Evolutionary conservation across 345 rosid species (phyloP), one percentile per base, ranked within the genome.

Genomic region (Lenwebbia sp.): DNA sequence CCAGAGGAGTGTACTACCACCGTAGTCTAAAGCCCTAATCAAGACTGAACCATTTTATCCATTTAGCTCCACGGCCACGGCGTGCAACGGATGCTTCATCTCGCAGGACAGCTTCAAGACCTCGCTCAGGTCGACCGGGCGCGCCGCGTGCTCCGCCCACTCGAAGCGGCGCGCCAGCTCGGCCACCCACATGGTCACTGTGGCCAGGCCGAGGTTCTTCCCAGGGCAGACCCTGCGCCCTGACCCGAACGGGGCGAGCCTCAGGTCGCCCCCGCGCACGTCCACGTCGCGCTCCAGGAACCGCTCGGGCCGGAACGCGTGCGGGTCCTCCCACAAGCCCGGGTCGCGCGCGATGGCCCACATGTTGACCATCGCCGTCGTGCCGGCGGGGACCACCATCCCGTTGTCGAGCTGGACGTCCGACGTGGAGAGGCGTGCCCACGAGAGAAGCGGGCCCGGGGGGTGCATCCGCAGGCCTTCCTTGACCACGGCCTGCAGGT

Each of bases 311-410:
- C 82, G 85, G 70, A 94, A 96, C 86, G 86, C 87, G 1, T 84
- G 76, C 5, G 99, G 98, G 50, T 94, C 87, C 23, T 84, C 86
- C 99, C 99, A 96, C 54, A 94, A 91, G 9, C 23, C 44, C 0
- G 93, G 90, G 88, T 95, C 98, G 85, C 94, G 98, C 2, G 97
- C 90, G 57, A 96, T 96, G 76, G 99, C 99, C 99, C 99, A 96
- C 99, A 96, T 96, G 94, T 96, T 96, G 85, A 95, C 93, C 98
- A 96, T 95, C 1, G 99, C 99, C 2, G 97, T 95, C 8, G 99
- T 96, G 53, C 92, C 89, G 84, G 93, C 90, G 4, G 99, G 99
- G 33, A 96, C 50, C 60, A 93, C 60, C 95, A 95, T 93, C 54
- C 97, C 98, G 88, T 96, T 96, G 87, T 93, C 90, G 83, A 94